Evolutionary conservation across 495 filamentous ascomycete genomes (phyloP), one percentile per base, ranked within the genome.

Genomic region (Antarctomyces pellizariae): DNA sequence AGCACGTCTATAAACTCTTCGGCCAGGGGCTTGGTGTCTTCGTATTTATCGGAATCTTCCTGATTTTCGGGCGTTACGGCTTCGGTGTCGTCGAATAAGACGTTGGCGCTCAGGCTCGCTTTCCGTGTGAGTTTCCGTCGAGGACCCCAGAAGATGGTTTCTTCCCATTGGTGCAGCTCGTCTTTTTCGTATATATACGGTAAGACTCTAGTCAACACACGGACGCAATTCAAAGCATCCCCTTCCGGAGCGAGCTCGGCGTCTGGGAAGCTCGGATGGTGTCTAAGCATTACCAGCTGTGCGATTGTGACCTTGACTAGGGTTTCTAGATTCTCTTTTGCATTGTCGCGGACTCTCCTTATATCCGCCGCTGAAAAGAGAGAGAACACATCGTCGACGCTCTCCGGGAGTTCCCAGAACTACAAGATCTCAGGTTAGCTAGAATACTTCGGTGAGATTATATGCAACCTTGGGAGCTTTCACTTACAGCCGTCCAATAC

Each of bases 401-500:
- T 82, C 50, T 95, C 89, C 35, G 89, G 86, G 13, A 99, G 72
- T 51, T 93, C 78, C 80, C 84, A 93, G 54, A 93, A 99, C 82
- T 92, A 39, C 7, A 24, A 20, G 30, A 18, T 30, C 27, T 43
- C 16, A 47, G 29, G 17, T 31, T 26, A 38, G 15, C 20, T 9
- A 7, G 25, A 16, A 25, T n/a, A 14, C 29, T 20, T 10, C 7
- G 13, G 27, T 15, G n/a, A 33, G 18, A 21, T 8, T 7, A 18
- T 8, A 26, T 4, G 24, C 13, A 26, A 18, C 4, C 25, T 6
- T 11, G 8, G 20, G 24, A 28, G 29, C 10, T 19, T 39, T 10
- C 27, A 56, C 71, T 43, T 49, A 89, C 80, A 39, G 79, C 76
- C 29, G 78, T 64, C 86, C 86, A 99, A 56, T 90, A 95, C 7